phyloP scores from a whole-genome alignment of 75 land plant genomes.

The Picea sitchensis region DNA sequence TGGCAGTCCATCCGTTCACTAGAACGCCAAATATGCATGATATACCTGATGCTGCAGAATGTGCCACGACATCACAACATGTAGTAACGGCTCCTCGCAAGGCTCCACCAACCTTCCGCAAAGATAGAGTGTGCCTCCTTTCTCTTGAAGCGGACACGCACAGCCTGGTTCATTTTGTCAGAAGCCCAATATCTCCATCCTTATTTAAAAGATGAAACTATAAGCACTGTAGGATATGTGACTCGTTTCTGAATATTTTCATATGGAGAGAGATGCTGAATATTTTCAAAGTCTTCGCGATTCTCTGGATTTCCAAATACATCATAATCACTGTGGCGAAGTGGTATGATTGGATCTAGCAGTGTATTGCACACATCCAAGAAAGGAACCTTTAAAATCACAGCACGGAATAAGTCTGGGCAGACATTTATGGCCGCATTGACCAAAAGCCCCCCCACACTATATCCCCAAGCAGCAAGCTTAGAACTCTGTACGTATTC shows the following conservation, averaged over 20 bases:
- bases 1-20: too few species aligned
- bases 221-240: slow-evolving; percentile 72
- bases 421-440: slow-evolving; percentile 72
- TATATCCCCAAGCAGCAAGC: slow-evolving; percentile 92
- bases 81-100: too few species aligned
- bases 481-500: slow-evolving; percentile 61
- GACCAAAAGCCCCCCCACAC: slow-evolving; percentile 88
- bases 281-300: slow-evolving; percentile 58
- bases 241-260: slow-evolving; percentile 46
- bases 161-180: too few species aligned
- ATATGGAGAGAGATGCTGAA: slow-evolving; percentile 57
- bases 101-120: too few species aligned
- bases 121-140: too few species aligned
- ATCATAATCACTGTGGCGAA: slow-evolving; percentile 71
- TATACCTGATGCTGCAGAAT: too few species aligned
- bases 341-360: slow-evolving; percentile 60
- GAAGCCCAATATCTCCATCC: too few species aligned
- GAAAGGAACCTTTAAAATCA: too few species aligned
- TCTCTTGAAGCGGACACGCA: too few species aligned
- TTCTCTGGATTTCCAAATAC: slow-evolving; percentile 90
- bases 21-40: too few species aligned
- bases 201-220: too few species aligned
- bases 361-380: slow-evolving; percentile 80
- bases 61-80: too few species aligned
- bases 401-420: slow-evolving; percentile 80